Conservation (phyloP, 2,329 filamentous ascomycete genomes). For the Amauroascus verrucosus region DNA sequence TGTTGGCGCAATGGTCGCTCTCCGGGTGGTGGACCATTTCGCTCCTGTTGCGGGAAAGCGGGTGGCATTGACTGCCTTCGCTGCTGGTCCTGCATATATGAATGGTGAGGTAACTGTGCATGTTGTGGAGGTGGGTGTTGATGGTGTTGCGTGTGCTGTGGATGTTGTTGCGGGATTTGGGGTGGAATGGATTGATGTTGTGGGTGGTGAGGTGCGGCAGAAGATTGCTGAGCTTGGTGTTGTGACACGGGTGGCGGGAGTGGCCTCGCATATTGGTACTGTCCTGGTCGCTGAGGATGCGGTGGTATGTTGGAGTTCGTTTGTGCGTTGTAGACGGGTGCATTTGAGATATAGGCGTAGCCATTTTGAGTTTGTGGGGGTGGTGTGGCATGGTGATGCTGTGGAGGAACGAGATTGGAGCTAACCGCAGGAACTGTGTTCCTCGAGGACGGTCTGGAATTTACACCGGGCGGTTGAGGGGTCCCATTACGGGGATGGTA, state of each 20-base stretch:
- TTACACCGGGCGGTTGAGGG: conserved; percentile 57
- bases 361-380: conserved; percentile 49
- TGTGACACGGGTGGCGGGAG: conserved; percentile 22
- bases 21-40: conserved; percentile 40
- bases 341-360: conserved; percentile 77
- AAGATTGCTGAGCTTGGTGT: conserved; percentile 15
- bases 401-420: conserved; percentile 60
- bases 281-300: conserved; percentile 32
- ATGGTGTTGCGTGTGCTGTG: conserved; percentile 27
- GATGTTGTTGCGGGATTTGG: conserved; percentile 34
- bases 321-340: conserved; percentile 70
- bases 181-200: conserved; percentile 32
- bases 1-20: conserved; percentile 48
- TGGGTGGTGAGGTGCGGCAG: conserved; percentile 15
- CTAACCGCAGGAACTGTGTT: conserved; percentile 67
- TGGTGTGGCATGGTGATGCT: conserved; percentile 49
- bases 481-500: conserved; percentile 67
- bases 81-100: conserved; percentile 70
- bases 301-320: conserved; percentile 37
- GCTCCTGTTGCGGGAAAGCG: conserved; percentile 53
- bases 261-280: conserved; percentile 31
- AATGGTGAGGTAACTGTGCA: conserved; percentile 44
- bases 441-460: conserved; percentile 68
- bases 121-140: conserved; percentile 30
- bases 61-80: conserved; percentile 62